Base-by-base conservation (phyloP, 164 flowering plant genomes). In the Berberis vulgaris region DNA sequence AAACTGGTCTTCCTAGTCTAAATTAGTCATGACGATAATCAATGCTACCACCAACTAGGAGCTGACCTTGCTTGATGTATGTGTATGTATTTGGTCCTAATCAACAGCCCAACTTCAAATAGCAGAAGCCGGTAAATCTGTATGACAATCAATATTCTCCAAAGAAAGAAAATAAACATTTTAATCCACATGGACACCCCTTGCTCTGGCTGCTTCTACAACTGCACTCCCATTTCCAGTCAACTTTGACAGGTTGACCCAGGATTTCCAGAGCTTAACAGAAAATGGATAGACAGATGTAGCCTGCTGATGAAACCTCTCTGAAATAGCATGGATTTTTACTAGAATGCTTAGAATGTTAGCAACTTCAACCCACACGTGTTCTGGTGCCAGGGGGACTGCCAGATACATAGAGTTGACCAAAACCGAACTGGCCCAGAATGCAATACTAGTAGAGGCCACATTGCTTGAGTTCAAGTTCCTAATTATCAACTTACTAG, bases 321-420 rank as follows among this genome's bases (percentile, higher is more conserved):
- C 83, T 3, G 68, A 74, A 8, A 86, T 69, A n/a, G 45, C 68
- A 50, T 71, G 76, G 38, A 59, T 41, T 52, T 73, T 81, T 5
- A 64, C 57, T 43, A 81, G 63, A 45, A 71, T 71, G 43, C 72
- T 60, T 73, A 89, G 73, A 59, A 84, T 59, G 13, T 52, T 74
- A 2, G 85, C 86, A 12, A 81, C 83, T 75, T 89, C 88, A 6
- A 80, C 79, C 95, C 96, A 92, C 45, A 72, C 67, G 66, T 54
- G 63, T 70, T 92, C 96, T 2, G 96, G 88, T 6, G 91, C 83
- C 5, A 82, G 70, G n/a, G 96, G 96, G 57, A 82, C 63, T 53
- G 86, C 81, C 73, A 71, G 78, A 61, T 68, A 80, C 39, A 92
- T 69, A 69, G 95, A 72, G 67, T 73, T 79, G 3, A 86, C 80